Evolutionary conservation across 768 basidiomycete species (phyloP).

Genomic region (Lactarius pseudohatsudake): DNA sequence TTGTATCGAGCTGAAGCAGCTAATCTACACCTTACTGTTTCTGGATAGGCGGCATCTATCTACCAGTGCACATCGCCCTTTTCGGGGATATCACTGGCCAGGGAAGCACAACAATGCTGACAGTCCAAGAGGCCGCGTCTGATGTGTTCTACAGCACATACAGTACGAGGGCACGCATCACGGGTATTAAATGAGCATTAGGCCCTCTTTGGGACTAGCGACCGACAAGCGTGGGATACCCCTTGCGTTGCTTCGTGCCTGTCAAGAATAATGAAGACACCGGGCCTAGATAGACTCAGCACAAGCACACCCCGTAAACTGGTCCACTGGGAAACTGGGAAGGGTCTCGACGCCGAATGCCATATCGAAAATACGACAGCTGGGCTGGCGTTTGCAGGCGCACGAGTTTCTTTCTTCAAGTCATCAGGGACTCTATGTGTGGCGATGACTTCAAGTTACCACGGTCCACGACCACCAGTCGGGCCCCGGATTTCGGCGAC

Average conservation of each 20-base stretch:
- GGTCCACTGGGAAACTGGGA: not conserved
- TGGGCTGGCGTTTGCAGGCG: not conserved
- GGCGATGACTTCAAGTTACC: no score
- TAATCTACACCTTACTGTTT: not conserved
- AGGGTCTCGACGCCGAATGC: not conserved
- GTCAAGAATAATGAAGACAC: not conserved
- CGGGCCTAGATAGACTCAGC: not conserved
- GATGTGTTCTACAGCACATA: not conserved
- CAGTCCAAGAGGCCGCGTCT: not conserved
- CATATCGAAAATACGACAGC: not conserved
- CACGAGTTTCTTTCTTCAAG: not conserved
- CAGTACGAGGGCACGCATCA: not conserved
- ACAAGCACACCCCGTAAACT: not conserved
- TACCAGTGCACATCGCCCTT: not conserved
- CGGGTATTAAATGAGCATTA: not conserved
- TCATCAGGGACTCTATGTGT: no score
- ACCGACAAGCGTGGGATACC: not conserved
- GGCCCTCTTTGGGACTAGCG: not conserved
- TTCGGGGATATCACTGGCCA: not conserved
- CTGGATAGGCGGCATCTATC: not conserved
- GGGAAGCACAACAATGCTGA: not conserved
- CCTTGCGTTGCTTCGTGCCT: not conserved
- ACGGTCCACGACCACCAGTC: not conserved
- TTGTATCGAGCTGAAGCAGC: not conserved
- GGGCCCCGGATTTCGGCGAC: not conserved